These are phyloP conservation scores for Podospora comata DNA, from an alignment of 495 filamentous ascomycete species.

Conservation along the genomic window DNA sequence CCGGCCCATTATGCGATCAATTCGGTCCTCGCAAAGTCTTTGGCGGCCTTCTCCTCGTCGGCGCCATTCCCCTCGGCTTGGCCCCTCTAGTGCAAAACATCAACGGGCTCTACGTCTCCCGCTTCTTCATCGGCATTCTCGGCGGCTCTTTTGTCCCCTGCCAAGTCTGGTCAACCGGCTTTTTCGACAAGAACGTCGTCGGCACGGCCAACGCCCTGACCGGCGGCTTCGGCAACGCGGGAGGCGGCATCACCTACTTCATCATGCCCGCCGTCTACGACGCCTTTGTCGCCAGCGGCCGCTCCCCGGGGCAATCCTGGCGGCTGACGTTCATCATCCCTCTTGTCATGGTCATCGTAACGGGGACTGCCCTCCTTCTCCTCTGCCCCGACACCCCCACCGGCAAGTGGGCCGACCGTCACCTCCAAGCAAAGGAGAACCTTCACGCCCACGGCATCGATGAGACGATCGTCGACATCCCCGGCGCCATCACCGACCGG, in stretches of 20 bases:
- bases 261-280: constrained; percentile 91
- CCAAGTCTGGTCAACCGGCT: constrained; percentile 92
- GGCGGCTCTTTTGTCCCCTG: constrained; percentile 89
- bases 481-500: constrained; percentile 54
- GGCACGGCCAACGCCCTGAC: constrained; percentile 85
- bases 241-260: constrained; percentile 83
- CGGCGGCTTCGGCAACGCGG: constrained; percentile 82
- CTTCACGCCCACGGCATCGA: constrained; percentile 6
- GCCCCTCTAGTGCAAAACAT: constrained; percentile 71
- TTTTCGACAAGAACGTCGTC: constrained; percentile 92
- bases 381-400: constrained; percentile 77
- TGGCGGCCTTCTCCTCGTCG: constrained; percentile 67
- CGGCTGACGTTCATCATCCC: constrained; percentile 79
- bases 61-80: constrained; percentile 76
- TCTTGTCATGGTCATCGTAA: constrained; percentile 66
- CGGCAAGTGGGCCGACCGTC: constrained; percentile 74
- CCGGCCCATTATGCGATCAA: constrained; percentile 81
- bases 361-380: constrained; percentile 65
- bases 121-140: constrained; percentile 91
- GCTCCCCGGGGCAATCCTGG: constrained; percentile 71
- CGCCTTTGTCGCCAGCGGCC: constrained; percentile 60
- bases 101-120: constrained; percentile 66
- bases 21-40: constrained; percentile 82
- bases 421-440: not conserved
- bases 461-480: constrained; percentile 43